Conservation (phyloP, 192 early-diverging fungal species). For the Cetraspora pellucida region DNA sequence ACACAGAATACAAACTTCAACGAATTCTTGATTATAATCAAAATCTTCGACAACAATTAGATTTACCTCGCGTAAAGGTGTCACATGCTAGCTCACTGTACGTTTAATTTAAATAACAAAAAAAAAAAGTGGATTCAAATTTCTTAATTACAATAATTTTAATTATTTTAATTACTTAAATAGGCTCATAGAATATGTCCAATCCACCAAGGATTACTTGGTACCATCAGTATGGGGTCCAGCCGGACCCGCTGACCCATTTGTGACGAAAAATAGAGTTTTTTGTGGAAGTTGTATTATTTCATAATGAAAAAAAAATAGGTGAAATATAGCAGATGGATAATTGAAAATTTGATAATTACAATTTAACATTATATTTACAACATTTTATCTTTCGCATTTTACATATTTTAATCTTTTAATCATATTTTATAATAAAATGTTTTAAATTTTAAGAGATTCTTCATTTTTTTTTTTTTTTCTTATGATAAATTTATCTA, state of each 20-base stretch:
- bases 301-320: slow-evolving; percentile 1
- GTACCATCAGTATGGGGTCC: slow-evolving; percentile 24
- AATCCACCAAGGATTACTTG: slow-evolving; percentile 32
- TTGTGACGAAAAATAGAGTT: slow-evolving; percentile 1
- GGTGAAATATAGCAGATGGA: no score
- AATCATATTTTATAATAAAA: no score
- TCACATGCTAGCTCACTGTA: slow-evolving; percentile 44
- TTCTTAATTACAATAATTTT: no score
- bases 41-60: slow-evolving; percentile 45
- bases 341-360: no score
- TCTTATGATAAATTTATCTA: background rate
- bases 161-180: no score
- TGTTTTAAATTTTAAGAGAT: no score
- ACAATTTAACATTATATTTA: no score
- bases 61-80: slow-evolving; percentile 45
- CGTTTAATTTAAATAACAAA: background rate
- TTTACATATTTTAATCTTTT: no score
- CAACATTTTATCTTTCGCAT: no score
- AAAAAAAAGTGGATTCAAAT: background rate
- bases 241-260: slow-evolving; percentile 25
- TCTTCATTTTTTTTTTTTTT: no score
- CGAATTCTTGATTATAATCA: slow-evolving; percentile 44
- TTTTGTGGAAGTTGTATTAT: background rate
- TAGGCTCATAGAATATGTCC: slow-evolving; percentile 10
- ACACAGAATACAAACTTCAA: slow-evolving; percentile 47